Evolutionary conservation across 2,329 filamentous ascomycete species (phyloP), one percentile per base, ranked within the genome.

Genomic region (Calonectria henricotiae): DNA sequence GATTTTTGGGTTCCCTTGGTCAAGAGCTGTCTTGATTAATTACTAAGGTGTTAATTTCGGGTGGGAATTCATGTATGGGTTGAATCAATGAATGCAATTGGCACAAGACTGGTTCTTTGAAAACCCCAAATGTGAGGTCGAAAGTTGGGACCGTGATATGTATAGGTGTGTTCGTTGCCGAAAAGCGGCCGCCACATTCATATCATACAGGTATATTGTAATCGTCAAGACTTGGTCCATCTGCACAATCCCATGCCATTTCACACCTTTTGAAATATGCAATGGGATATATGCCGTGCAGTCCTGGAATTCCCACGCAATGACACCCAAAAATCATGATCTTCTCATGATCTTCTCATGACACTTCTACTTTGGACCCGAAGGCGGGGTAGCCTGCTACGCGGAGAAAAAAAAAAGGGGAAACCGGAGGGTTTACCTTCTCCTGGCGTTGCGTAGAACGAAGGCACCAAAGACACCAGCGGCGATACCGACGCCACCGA

Each of bases 391-490:
- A 44, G 55, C 23, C 39, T 44, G 39, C 17, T 61, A 27, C 23
- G 39, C 55, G 55, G 32, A 39, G 25, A 37, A 17, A 11, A 17
- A 11, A 23, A 44, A 58, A 25, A 39, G 35, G 25, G 35, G 35
- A 39, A 61, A 37, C 39, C 39, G n/a, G 27, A 25, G 5, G 17
- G 17, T 15, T 75, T 79, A 89, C 79, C 87, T 85, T 81, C 85
- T 91, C 83, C 90, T 90, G 74, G 91, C 89, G 72, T 94, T 94
- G 83, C 90, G 92, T 80, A 98, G 89, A 73, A 99, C 82, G 79
- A 98, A 90, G 15, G 94, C 95, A 39, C 96, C 96, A 17, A 98
- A 91, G 17, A 98, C 91, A n/a, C 96, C 96, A 2, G 95, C 96
- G 2, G 94, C 96, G 71, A 98, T 92, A 65, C 96, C 95, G 67